Base-by-base conservation (phyloP, 2,329 filamentous ascomycete species). In the Claviceps capensis region DNA sequence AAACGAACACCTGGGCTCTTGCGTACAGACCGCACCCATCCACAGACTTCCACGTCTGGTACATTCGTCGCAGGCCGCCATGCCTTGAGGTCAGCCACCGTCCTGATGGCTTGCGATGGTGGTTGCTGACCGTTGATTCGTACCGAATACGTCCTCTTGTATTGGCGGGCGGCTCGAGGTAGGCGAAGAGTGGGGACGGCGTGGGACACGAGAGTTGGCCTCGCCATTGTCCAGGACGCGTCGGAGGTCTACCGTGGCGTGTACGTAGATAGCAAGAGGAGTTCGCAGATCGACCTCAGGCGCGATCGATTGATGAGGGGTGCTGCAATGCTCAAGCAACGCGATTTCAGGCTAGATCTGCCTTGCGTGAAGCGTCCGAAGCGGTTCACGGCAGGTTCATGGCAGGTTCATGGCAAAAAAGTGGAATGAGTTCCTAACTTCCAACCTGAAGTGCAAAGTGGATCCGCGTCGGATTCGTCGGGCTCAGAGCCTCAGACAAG, bases 1-100 rank as follows among this genome's bases (percentile, higher is more conserved):
- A 98, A 97, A 5, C 85, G 83, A 54, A 85, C 75, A 22, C 78
- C 78, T 66, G 96, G 95, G 73, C 94, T 89, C 65, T 88, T 86
- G 56, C 91, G 79, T 54, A 95, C 83, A 4, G 88, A 91, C 56
- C 87, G 81, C 52, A 96, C 77, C 71, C 85, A 91, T 55, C 90
- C 91, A 64, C 85, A 78, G 59, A 95, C 72, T 53, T 76, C 75
- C 47, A 85, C 73, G 59, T 75, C 65, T n/a, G 67, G 58, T 42
- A 72, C 67, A 46, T 69, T 62, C 37, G 69, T 64, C 17, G 65
- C 58, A 2, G 77, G 74, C 42, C 68, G 69, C 67, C 72, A 76
- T 36, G 73, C 71, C 49, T 85, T 72, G 11, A 86, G 68, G 50
- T 72, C 70, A n/a, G 79, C 76, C 43, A 83, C 63, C 1, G 75